Percentiles rank a stretch among this genome's conserved stretches.
Evolutionary conservation across 1,139 yeast species (phyloP).

Genomic region (Magnusiomyces fungicola): DNA sequence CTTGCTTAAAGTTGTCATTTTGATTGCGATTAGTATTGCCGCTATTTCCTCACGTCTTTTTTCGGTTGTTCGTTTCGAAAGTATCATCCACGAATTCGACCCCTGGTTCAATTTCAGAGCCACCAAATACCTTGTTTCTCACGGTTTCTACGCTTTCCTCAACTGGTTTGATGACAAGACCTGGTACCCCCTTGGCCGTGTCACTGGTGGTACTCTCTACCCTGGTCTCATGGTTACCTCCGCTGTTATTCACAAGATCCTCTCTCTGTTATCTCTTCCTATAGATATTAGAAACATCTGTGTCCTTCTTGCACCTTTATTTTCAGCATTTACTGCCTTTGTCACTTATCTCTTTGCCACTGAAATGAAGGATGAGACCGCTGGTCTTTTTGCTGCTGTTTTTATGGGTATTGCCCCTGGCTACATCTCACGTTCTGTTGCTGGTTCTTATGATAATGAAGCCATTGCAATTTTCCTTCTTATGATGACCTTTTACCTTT

Average conservation of each 20-base stretch:
- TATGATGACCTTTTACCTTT: constrained; percentile 90
- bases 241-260: constrained; percentile 74
- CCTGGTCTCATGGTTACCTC: constrained; percentile 99
- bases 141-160: constrained; percentile 82
- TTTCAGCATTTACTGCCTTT: constrained; percentile 86
- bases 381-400: constrained; percentile 87
- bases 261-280: constrained; percentile 64
- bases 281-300: constrained; percentile 92
- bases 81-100: constrained; percentile 96
- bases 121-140: constrained; percentile 75
- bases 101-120: constrained; percentile 99
- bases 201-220: constrained; percentile 96
- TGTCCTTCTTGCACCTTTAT: constrained; percentile 94
- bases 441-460: constrained; percentile 98
- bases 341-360: constrained; percentile 84
- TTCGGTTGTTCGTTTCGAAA: constrained; percentile 60
- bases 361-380: constrained; percentile 85
- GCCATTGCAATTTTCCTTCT: constrained; percentile 95
- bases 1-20: constrained; percentile 55
- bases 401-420: constrained; percentile 99
- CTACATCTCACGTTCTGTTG: constrained; percentile 95
- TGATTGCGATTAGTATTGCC: constrained; percentile 74
- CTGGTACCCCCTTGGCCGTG: constrained; percentile 98
- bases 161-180: constrained; percentile 99
- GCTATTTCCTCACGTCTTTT: constrained; percentile 83